These are phyloP conservation scores for Saccharomyces hybrid DNA, from an alignment of 1,139 yeast species.

Conservation along the genomic window DNA sequence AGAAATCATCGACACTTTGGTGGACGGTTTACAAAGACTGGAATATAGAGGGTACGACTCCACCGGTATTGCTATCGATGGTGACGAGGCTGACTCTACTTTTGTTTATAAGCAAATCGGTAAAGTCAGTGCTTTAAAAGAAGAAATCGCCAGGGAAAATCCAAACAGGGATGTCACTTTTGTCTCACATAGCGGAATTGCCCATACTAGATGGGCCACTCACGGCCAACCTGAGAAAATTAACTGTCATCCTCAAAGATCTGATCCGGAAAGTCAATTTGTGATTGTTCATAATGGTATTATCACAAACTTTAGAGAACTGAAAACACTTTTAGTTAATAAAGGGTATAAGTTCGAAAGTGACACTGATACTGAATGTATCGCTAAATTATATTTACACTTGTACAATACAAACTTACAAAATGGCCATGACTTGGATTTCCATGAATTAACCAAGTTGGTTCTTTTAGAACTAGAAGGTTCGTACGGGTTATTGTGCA, in stretches of 20 bases:
- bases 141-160: slow-evolving; percentile 50
- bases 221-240: slow-evolving; percentile 85
- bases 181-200: slow-evolving; percentile 88
- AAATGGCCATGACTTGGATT: slow-evolving; percentile 66
- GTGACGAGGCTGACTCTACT: slow-evolving; percentile 59
- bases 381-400: slow-evolving; percentile 90
- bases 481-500: slow-evolving; percentile 91
- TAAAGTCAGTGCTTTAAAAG: slow-evolving; percentile 75
- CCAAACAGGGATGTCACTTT: slow-evolving; percentile 57
- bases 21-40: slow-evolving; percentile 85
- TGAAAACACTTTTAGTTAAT: slow-evolving; percentile 67
- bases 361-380: slow-evolving; percentile 96
- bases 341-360: slow-evolving; percentile 82
- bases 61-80: slow-evolving; percentile 92
- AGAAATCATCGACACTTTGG: slow-evolving; percentile 78
- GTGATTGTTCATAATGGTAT: slow-evolving; percentile 96
- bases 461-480: slow-evolving; percentile 93
- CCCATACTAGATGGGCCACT: slow-evolving; percentile 99
- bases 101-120: slow-evolving; percentile 79
- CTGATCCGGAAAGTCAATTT: slow-evolving; percentile 76
- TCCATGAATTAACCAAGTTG: slow-evolving; percentile 85
- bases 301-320: slow-evolving; percentile 87
- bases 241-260: slow-evolving; percentile 95
- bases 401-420: slow-evolving; percentile 72
- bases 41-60: slow-evolving; percentile 99